phyloP scores from a whole-genome alignment of 2,329 filamentous ascomycete species.

The Colletotrichum gloeosporioides region DNA sequence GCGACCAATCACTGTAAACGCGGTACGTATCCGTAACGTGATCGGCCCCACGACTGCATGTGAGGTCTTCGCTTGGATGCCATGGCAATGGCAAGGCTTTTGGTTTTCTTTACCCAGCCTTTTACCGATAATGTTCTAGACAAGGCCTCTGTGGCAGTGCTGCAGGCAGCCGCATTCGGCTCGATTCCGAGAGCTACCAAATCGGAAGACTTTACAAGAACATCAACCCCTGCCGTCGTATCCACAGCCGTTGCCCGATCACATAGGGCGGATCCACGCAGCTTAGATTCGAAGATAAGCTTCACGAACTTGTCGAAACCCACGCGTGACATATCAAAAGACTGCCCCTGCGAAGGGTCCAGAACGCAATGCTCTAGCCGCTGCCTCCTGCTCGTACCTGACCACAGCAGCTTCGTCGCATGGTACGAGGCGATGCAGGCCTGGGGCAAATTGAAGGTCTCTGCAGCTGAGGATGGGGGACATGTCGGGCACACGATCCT shows the following conservation, averaged over 20 bases:
- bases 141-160: neutral
- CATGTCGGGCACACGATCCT: neutral
- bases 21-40: neutral
- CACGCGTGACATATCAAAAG: neutral
- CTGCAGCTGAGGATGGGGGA: neutral
- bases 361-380: neutral
- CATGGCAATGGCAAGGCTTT: neutral
- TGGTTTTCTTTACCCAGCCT: neutral
- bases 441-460: neutral
- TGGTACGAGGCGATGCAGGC: neutral
- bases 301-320: neutral
- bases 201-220: neutral
- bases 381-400: neutral
- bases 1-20: neutral
- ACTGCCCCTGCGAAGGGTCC: neutral
- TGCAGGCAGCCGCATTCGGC: neutral
- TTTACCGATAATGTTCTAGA: neutral
- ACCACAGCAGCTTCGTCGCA: neutral
- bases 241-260: neutral
- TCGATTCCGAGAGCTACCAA: neutral
- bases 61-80: neutral
- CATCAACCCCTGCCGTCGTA: neutral
- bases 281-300: neutral
- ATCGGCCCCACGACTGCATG: neutral
- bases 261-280: neutral